phyloP scores from a whole-genome alignment of 2,329 filamentous ascomycete species.

The Talaromyces amestolkiae region DNA sequence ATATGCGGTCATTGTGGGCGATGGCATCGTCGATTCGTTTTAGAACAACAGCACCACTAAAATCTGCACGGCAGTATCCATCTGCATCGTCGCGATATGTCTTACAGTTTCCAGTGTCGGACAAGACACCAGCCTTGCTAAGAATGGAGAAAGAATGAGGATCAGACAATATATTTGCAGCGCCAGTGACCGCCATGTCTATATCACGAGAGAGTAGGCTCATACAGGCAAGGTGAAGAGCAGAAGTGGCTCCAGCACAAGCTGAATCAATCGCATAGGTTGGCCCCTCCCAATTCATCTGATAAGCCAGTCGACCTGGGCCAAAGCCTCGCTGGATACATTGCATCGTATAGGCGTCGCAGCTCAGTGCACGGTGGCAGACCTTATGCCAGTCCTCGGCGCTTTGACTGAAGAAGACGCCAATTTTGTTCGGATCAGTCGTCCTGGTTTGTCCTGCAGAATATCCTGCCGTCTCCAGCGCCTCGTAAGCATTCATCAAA shows the following conservation, averaged over 20 bases:
- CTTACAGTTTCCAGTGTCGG: background rate
- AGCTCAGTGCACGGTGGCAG: conserved; percentile 65
- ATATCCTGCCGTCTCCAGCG: background rate
- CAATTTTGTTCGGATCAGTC: conserved; percentile 57
- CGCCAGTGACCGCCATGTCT: background rate
- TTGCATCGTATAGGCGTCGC: conserved; percentile 63
- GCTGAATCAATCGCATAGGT: conserved; percentile 65
- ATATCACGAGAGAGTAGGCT: conserved; percentile 26
- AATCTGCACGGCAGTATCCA: background rate
- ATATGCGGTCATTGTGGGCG: background rate
- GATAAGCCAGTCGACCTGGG: conserved; percentile 50
- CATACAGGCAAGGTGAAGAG: background rate
- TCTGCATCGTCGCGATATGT: background rate
- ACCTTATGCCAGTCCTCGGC: conserved; percentile 60
- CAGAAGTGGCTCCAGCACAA: background rate
- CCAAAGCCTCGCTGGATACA: background rate
- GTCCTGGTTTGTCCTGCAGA: background rate
- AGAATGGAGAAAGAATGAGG: background rate
- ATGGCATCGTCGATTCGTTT: background rate
- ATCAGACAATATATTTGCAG: background rate
- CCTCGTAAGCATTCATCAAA: conserved; percentile 64
- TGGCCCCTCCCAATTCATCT: conserved; percentile 67
- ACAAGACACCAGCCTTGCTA: background rate
- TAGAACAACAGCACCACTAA: background rate
- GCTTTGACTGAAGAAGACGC: conserved; percentile 70